phyloP scores from a whole-genome alignment of 2,329 filamentous ascomycete genomes.

The Hymenoscyphus occultus region DNA sequence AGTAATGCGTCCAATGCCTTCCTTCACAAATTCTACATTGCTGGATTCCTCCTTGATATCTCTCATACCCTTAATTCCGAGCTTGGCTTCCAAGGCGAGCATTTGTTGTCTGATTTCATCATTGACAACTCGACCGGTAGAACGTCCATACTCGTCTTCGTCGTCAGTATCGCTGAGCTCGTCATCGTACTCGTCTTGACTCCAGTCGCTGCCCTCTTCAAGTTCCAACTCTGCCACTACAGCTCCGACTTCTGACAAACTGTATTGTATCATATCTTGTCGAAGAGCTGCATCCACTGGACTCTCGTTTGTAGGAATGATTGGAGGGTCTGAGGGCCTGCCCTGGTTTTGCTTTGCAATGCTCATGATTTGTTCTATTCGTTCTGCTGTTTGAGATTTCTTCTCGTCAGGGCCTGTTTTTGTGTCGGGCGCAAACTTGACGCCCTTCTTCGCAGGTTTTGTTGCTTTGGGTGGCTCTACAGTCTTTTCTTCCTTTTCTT shows the following conservation, averaged over 20 bases:
- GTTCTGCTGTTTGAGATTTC: conserved; percentile 34
- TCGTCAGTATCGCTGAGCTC: conserved; percentile 52
- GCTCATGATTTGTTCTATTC: conserved; percentile 55
- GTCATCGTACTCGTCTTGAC: conserved; percentile 50
- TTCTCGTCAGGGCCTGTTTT: conserved; percentile 41
- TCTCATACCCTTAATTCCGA: conserved; percentile 56
- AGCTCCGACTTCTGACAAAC: conserved; percentile 80
- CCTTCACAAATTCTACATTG: conserved; percentile 40
- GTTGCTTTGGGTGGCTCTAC: conserved; percentile 7
- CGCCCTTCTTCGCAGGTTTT: conserved; percentile 50
- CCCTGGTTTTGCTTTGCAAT: conserved; percentile 54
- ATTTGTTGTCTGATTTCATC: conserved; percentile 74
- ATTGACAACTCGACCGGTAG: conserved; percentile 64
- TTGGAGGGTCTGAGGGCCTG: conserved; percentile 39
- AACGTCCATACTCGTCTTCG: conserved; percentile 73
- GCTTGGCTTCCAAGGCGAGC: conserved; percentile 76
- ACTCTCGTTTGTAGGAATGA: conserved; percentile 72
- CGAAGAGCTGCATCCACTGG: conserved; percentile 77
- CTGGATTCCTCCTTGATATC: conserved; percentile 51
- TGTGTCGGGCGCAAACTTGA: conserved; percentile 61
- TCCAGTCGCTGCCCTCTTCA: conserved; percentile 63
- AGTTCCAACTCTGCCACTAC: conserved; percentile 90
- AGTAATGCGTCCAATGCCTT: conserved; percentile 56
- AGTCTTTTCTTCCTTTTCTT: background rate
- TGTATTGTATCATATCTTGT: conserved; percentile 87